Evolutionary conservation across 139 green algal species (phyloP), one percentile per base, ranked within the genome.

Genomic region (Monoraphidium neglectum): DNA sequence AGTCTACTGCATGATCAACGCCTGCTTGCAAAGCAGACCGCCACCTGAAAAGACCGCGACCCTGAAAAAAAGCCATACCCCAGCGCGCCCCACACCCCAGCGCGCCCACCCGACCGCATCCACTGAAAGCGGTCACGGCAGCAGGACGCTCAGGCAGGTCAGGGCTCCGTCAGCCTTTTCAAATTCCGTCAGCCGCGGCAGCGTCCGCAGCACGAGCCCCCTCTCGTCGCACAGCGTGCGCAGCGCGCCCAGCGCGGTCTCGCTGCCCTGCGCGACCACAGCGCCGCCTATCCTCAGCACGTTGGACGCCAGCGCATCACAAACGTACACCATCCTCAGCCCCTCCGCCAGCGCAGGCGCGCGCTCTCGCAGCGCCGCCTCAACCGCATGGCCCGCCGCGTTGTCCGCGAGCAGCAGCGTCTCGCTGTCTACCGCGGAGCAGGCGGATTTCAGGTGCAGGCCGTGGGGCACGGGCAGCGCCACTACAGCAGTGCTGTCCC

Each of bases 141-240:
- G 70, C 36, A 77, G 59, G n/a, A 77, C 69, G 59, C 57, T 70
- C 38, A 40, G 60, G 40, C 71, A 77, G 3, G 71, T 77, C 59
- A 77, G 46, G 8, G 71, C 71, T 3, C 57, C 71, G 46, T 77
- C 71, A 16, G 71, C 71, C 46, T 77, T 77, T 12, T 18, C 43
- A 24, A 77, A 56, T 26, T 77, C 40, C 32, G 32, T 28, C 57
- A 62, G 49, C 15, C 38, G 33, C 35, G 70, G 40, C 71, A 77
- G 59, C 57, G 59, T 59, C 21, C 69, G 71, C 59, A 77, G 59
- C 71, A 51, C 38, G 16, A 77, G 54, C 21, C 59, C 54, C 3
- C 59, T 40, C 59, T 30, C 71, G 26, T 32, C 57, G 67, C 59
- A 69, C 3, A 69, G 38, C n/a, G 28, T 32, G 28, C 67, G 56